Base-by-base conservation (phyloP, 2,329 filamentous ascomycete genomes). In the Aspergillus hiratsukae region DNA sequence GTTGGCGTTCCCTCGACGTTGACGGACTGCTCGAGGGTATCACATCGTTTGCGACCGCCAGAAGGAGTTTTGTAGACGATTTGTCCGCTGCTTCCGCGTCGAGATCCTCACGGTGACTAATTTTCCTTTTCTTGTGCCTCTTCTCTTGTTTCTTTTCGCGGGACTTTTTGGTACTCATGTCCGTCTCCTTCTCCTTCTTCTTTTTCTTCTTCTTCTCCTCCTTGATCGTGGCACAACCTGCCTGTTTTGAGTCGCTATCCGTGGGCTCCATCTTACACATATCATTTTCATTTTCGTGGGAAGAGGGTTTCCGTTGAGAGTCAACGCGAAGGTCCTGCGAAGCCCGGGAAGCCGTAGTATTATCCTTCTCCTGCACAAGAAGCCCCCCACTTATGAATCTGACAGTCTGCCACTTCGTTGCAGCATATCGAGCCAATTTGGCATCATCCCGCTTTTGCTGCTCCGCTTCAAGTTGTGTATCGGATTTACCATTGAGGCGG, bases 351-450 rank as follows among this genome's bases (percentile, higher is more conserved):
- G 61, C 52, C 61, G 66, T 48, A 17, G 57, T 58, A 43, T 81
- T 75, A 55, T 81, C 77, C 67, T 82, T 81, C 58, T 85, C 83
- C 11, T 84, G 84, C 4, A 83, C 80, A 60, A 88, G 69, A 55
- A 91, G 82, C 0, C 93, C 94, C n/a, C 91, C 94, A 57, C 81
- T 86, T 25, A 99, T 87, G 73, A 99, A 99, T 50, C 87, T 84
- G 80, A 96, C 90, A 9, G 83, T 80, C 0, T 91, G 91, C 76
- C 87, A 92, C 73, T 87, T 90, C 66, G 83, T 81, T 64, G 88
- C 86, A 54, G 90, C 82, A 69, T 91, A 96, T 48, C 86, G 78
- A 60, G 85, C 85, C 66, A 90, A 82, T 77, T 89, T 88, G 45
- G 88, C 76, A 66, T 90, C 86, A 55, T 89, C 83, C 63, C 87